Conservation (phyloP, 2,329 filamentous ascomycete species). For the Ascochyta fabae region DNA sequence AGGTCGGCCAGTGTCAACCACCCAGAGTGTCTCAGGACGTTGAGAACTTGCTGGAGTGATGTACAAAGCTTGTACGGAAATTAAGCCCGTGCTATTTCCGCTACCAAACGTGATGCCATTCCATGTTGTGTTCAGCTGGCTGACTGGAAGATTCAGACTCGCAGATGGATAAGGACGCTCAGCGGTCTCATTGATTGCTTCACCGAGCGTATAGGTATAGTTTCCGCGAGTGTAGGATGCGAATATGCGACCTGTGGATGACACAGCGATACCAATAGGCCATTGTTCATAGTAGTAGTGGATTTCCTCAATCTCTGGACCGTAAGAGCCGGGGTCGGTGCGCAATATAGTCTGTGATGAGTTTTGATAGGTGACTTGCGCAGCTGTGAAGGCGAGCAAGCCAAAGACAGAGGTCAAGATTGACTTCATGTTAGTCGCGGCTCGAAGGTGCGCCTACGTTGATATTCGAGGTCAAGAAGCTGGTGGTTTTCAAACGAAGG, state of each 20-base stretch:
- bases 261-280: conserved; percentile 58
- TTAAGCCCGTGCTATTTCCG: conserved; percentile 53
- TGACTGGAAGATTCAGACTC: conserved; percentile 54
- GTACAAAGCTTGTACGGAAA: conserved; percentile 59
- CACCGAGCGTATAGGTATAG: conserved; percentile 57
- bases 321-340: conserved; percentile 57
- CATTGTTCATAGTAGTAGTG: conserved; percentile 58
- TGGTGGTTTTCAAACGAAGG: not conserved
- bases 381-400: not conserved
- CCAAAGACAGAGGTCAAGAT: not conserved
- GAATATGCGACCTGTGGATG: conserved; percentile 57
- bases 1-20: conserved; percentile 58
- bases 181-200: conserved; percentile 55
- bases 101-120: conserved; percentile 56
- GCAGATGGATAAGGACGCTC: conserved; percentile 56
- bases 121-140: conserved; percentile 51
- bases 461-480: not conserved
- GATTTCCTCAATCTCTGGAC: conserved; percentile 56
- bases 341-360: conserved; percentile 46
- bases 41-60: conserved; percentile 52
- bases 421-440: not conserved
- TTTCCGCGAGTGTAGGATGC: conserved; percentile 58
- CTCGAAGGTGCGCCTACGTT: not conserved
- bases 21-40: conserved; percentile 50
- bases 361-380: conserved; percentile 26